Conservation (phyloP, 306 rosid species). For the Quercus aquifolioides region DNA sequence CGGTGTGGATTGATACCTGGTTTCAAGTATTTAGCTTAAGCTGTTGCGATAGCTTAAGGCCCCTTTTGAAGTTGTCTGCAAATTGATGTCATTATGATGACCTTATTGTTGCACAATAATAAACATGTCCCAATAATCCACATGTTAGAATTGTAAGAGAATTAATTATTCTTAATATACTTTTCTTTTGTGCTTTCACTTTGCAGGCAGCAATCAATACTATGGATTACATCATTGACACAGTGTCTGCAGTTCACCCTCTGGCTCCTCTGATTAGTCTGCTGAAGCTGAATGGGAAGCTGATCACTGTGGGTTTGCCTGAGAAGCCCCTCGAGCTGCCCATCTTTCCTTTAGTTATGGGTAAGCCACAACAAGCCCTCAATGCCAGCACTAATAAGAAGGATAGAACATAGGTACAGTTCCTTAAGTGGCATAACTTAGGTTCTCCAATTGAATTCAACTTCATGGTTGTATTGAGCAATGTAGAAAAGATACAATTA, state of each 20-base stretch:
- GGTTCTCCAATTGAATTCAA: too few relatives aligned
- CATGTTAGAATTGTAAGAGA: constrained; percentile 4
- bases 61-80: background rate
- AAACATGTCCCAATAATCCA: background rate
- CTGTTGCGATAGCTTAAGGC: background rate
- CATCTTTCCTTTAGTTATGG: constrained; percentile 50
- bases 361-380: constrained; percentile 35
- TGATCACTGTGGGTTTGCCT: constrained; percentile 76
- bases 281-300: constrained; percentile 82
- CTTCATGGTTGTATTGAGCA: too few relatives aligned
- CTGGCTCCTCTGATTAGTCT: constrained; percentile 65
- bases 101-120: background rate
- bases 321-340: constrained; percentile 76
- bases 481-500: too few relatives aligned
- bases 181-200: background rate
- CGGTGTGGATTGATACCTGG: background rate
- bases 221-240: constrained; percentile 86
- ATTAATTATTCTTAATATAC: background rate
- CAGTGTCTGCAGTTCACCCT: constrained; percentile 75
- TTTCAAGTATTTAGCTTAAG: background rate
- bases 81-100: background rate
- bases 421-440: too few relatives aligned
- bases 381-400: background rate
- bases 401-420: too few relatives aligned
- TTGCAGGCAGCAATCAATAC: constrained; percentile 71